A percentile compares a stretch with the other conserved stretches of the same genome.
Conservation (phyloP, 345 rosid genomes). For the Viola odorata region DNA sequence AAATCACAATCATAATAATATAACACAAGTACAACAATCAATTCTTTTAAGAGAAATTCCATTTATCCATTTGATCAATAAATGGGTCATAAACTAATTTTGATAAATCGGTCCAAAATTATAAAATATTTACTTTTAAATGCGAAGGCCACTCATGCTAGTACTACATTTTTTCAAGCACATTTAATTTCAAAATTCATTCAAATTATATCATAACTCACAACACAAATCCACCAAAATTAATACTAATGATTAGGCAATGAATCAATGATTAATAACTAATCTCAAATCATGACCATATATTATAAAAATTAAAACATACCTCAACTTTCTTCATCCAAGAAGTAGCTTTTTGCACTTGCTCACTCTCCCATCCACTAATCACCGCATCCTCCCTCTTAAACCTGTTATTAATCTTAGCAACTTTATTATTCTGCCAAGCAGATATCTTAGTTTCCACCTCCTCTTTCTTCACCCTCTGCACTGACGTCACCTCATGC, state of each 20-base stretch:
- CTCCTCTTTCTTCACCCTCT: conserved; percentile 87
- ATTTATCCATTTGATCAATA: no score
- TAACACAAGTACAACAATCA: no score
- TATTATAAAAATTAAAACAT: neutral
- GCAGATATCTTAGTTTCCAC: conserved; percentile 90
- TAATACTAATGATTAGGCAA: no score
- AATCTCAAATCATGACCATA: neutral
- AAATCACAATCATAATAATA: no score
- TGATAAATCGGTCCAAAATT: no score
- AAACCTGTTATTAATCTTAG: conserved; percentile 83
- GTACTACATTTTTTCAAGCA: no score
- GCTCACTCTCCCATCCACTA: conserved; percentile 87
- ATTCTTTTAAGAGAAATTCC: no score
- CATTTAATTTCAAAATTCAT: no score
- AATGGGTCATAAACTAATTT: no score
- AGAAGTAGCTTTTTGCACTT: conserved; percentile 65
- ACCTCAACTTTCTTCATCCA: conserved; percentile 98
- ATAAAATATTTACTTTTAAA: no score
- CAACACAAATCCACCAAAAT: neutral
- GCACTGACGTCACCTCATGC: conserved; percentile 44
- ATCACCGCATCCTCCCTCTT: conserved; percentile 92
- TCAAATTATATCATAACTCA: no score
- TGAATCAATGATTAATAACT: neutral
- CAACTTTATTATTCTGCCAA: conserved; percentile 84
- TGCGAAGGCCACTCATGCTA: no score